Evolutionary conservation across 305 asterid genomes (phyloP), one percentile per base, ranked within the genome.

Genomic region (Galium porrigens): DNA sequence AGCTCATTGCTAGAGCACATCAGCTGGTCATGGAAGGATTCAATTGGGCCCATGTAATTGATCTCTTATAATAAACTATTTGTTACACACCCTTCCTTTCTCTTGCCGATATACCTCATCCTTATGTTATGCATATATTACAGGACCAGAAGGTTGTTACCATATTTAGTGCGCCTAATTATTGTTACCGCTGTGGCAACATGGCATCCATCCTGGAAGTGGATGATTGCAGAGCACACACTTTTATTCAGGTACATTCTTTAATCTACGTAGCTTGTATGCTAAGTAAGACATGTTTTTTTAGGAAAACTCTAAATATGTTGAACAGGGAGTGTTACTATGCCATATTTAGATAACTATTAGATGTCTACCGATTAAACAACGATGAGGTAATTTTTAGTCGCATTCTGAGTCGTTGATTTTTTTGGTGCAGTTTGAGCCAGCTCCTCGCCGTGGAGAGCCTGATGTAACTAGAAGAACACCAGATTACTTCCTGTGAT

Each of bases 1-100:
- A 89, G 83, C 92, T 92, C 67, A 92, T 89, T 79, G 97, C 97
- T 49, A 80, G 99, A 83, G 99, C 99, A 36, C 99, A 92, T 68
- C 99, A 92, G 84, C 86, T 92, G 70, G 99, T 92, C 70, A 92
- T 92, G 99, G 99, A 92, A 76, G 99, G 99, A 79, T 92, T 79
- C 65, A 89, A 89, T 80, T 89, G 99, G 99, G 99, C 95, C 17
- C 99, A 92, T 79, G 97, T 92, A 88, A 78, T 51, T 37, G 18
- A 58, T 9, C 49, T 70, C 64, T 33, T 46, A 59, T 15, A 56
- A 27, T 41, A 52, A 2, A 33, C 49, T 44, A 37, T 36, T 27
- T 55, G 2, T 54, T 39, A 27, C 0, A 27, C 25, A 36, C 30
- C 10, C 14, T 37, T 9, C 48, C 39, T 5, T 7, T 51, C 49